phyloP scores from a whole-genome alignment of 2,329 filamentous ascomycete genomes.

The Fusarium sororula region DNA sequence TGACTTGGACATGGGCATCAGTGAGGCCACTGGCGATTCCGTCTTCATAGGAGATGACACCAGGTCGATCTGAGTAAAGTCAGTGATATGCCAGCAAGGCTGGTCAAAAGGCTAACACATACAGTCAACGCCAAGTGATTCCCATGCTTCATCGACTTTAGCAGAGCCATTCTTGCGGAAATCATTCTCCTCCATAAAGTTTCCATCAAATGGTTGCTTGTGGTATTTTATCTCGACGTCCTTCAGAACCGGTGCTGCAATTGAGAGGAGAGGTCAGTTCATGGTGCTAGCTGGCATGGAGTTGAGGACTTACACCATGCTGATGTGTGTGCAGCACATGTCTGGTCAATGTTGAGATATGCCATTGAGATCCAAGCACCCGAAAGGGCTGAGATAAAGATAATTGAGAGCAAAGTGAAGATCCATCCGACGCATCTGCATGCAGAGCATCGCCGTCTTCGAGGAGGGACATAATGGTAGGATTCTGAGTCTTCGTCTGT shows the following conservation, averaged over 20 bases:
- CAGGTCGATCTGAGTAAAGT: slow-evolving; percentile 50
- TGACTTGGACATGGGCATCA: slow-evolving; percentile 63
- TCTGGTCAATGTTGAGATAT: slow-evolving; percentile 35
- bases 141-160: slow-evolving; percentile 68
- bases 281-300: rapidly evolving
- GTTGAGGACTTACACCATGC: slow-evolving; percentile 48
- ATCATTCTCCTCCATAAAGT: slow-evolving; percentile 62
- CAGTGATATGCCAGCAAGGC: neutral
- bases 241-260: slow-evolving; percentile 46
- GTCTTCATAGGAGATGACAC: slow-evolving; percentile 60
- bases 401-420: neutral
- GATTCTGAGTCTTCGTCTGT: slow-evolving; percentile 33
- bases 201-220: slow-evolving; percentile 61
- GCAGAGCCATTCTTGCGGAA: slow-evolving; percentile 61
- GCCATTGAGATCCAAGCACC: slow-evolving; percentile 37
- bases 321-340: slow-evolving; percentile 45
- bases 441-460: slow-evolving; percentile 15
- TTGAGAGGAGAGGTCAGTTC: neutral
- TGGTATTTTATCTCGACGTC: slow-evolving; percentile 47
- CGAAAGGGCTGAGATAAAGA: slow-evolving; percentile 25
- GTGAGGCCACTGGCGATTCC: slow-evolving; percentile 61
- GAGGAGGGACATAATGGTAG: slow-evolving; percentile 23
- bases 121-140: slow-evolving; percentile 56
- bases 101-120: slow-evolving; percentile 12
- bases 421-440: slow-evolving; percentile 27